Evolutionary conservation across 129 eudicot species (phyloP).

Genomic region (Arctium minus): DNA sequence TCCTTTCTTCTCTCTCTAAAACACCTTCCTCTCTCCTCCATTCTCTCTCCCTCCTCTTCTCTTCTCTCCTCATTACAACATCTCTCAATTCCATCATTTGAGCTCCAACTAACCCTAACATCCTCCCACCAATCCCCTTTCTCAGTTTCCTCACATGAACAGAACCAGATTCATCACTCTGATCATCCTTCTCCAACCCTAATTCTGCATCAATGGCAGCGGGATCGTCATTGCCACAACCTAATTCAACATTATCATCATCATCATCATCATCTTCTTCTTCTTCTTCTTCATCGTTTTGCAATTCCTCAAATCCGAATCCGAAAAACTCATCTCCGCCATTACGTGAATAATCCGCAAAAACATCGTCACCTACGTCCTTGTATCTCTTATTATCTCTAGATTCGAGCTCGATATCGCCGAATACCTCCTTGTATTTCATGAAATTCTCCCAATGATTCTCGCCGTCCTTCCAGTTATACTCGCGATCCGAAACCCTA

Average conservation of each 20-base stretch:
- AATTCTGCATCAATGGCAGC: conserved; percentile 4
- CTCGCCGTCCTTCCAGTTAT: conserved; percentile 77
- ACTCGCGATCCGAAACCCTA: conserved; percentile 49
- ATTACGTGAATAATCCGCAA: conserved; percentile 21
- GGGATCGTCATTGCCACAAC: conserved; percentile 14
- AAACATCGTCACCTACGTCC: conserved; percentile 30
- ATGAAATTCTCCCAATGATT: conserved; percentile 92
- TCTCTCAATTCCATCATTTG: conserved; percentile 71
- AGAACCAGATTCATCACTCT: conserved; percentile 33
- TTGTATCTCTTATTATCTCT: conserved; percentile 31
- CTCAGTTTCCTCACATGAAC: conserved; percentile 33
- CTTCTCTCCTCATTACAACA: conserved; percentile 61
- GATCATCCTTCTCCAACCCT: conserved; percentile 29
- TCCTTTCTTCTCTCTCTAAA: conserved; percentile 31
- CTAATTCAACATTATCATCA: conserved; percentile 26
- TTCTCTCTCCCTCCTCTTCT: conserved; percentile 63
- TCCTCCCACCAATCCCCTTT: conserved; percentile 43
- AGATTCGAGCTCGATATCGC: conserved; percentile 64
- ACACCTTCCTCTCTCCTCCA: conserved; percentile 45
- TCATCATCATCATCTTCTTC: conserved; percentile 19
- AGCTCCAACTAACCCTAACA: conserved; percentile 57
- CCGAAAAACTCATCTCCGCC: conserved; percentile 31
- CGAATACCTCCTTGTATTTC: conserved; percentile 78
- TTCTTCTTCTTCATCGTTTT: conserved; percentile 11
- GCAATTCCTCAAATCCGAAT: conserved; percentile 33